Base-by-base conservation (phyloP, 1,139 yeast species). In the Pneumocystis oryctolagi region DNA sequence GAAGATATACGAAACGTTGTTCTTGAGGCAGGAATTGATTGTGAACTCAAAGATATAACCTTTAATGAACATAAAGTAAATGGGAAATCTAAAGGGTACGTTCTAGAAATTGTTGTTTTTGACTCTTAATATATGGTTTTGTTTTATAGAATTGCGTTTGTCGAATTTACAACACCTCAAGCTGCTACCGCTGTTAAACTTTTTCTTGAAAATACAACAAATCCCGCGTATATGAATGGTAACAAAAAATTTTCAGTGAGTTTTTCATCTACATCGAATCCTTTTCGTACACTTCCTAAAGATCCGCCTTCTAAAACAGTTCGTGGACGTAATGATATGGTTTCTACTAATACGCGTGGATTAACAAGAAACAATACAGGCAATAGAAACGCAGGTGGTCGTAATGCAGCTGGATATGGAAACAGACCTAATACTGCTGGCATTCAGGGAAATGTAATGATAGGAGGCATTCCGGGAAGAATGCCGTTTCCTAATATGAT, bases 1-100 rank as follows among this genome's bases (percentile, higher is more conserved):
- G 75, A 72, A 60, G 73, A 72, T n/a, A 70, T 72, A 12, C 68
- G 75, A 14, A 72, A 71, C 2, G 71, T 72, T 69, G 71, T 69
- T 0, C 73, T 69, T 9, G 70, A 67, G 37, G 68, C 70, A 9
- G 66, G 64, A 12, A 62, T 61, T 12, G 74, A 71, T 57, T 64
- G 64, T 8, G 66, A 66, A 28, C 61, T 73, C 16, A 67, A 66
- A 58, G 65, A 64, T 16, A 69, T 72, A 1, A 66, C 72, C 2
- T 72, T 72, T 62, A 72, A 71, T 60, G 75, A 72, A 53, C 71
- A 71, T 63, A 72, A 71, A 64, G 70, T 71, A 31, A 72, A 72
- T 61, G 73, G 75, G 53, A 71, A 71, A 61, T 72, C 74, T 32
- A 69, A 71, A 63, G 75, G 75, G 67, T 67, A 35, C 8, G 66